phyloP scores from a whole-genome alignment of 1,139 yeast species.

The Scheffersomyces titani region DNA sequence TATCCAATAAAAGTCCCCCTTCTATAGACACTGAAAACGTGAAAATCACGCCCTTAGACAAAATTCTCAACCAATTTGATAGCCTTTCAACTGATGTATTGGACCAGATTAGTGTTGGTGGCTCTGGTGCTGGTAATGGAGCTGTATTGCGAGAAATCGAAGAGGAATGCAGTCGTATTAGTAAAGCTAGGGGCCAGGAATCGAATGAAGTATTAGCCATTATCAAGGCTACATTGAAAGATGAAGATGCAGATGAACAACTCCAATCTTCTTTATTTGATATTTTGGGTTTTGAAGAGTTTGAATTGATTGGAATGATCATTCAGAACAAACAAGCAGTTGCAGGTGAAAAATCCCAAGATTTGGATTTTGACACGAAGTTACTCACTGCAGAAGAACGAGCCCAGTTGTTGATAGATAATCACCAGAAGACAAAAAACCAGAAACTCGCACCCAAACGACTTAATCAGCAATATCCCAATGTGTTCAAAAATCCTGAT shows the following conservation, averaged over 20 bases:
- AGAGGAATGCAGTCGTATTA: slow-evolving; percentile 29
- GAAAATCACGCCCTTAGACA: slow-evolving; percentile 28
- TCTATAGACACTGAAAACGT: slow-evolving; percentile 34
- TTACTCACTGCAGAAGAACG: slow-evolving; percentile 60
- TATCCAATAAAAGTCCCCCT: slow-evolving; percentile 19
- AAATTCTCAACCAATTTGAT: slow-evolving; percentile 27
- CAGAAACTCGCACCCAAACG: slow-evolving; percentile 50
- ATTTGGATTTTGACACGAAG: slow-evolving; percentile 16
- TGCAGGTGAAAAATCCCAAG: slow-evolving; percentile 12
- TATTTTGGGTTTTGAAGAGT: slow-evolving; percentile 79
- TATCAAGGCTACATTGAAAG: slow-evolving; percentile 20
- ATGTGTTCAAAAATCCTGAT: slow-evolving; percentile 76
- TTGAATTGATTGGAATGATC: slow-evolving; percentile 72
- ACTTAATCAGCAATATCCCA: slow-evolving; percentile 67
- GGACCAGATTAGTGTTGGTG: slow-evolving; percentile 25
- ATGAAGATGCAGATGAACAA: slow-evolving; percentile 54
- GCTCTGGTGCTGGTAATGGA: slow-evolving; percentile 14
- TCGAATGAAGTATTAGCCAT: slow-evolving; percentile 23
- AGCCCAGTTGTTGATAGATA: slow-evolving; percentile 56
- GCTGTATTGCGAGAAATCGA: slow-evolving; percentile 21
- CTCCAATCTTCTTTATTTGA: slow-evolving; percentile 72
- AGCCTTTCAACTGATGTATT: slow-evolving; percentile 37
- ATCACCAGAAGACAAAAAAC: slow-evolving; percentile 52
- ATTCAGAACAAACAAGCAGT: slow-evolving; percentile 51
- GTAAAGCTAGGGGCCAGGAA: slow-evolving; percentile 26